These are phyloP conservation scores for Adansonia madagascariensis DNA, from an alignment of 441 rosid genomes.

Conservation along the genomic window DNA sequence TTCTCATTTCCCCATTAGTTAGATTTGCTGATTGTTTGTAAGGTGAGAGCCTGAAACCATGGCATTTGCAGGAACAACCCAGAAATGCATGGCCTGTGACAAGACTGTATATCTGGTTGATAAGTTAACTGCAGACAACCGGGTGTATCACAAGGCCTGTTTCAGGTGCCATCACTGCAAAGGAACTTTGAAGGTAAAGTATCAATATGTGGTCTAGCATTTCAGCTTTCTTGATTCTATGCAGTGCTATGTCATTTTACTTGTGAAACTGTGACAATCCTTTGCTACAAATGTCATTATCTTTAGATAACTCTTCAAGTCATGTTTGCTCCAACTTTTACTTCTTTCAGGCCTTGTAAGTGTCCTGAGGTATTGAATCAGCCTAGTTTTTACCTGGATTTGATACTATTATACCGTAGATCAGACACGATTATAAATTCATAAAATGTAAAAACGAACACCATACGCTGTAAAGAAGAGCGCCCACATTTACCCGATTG, in stretches of 20 bases:
- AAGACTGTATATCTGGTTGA: slow-evolving; percentile 95
- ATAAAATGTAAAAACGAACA: background rate
- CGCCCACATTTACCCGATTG: background rate
- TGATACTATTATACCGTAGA: background rate
- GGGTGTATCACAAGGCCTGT: slow-evolving; percentile 90
- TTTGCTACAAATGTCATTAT: background rate
- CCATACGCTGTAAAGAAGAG: background rate
- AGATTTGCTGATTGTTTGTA: slow-evolving; percentile 13
- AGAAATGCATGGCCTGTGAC: slow-evolving; percentile 98
- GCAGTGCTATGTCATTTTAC: background rate
- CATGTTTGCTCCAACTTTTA: background rate
- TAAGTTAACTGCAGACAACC: slow-evolving; percentile 90
- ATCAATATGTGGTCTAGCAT: background rate
- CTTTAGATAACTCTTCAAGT: background rate
- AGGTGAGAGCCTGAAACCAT: slow-evolving; percentile 42
- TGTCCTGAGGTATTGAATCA: background rate
- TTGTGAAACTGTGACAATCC: background rate
- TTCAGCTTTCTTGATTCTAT: background rate
- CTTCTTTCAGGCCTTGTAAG: background rate
- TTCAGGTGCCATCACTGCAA: slow-evolving; percentile 99
- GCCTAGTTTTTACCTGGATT: too few relatives aligned
- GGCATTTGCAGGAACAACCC: slow-evolving; percentile 99
- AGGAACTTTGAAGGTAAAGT: slow-evolving; percentile 89
- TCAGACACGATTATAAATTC: background rate
- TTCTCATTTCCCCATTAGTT: slow-evolving; percentile 20